Percentiles rank a stretch among this genome's conserved stretches.
phyloP scores from a whole-genome alignment of 202 grass and related monocot genomes.

The Carex arenaria region DNA sequence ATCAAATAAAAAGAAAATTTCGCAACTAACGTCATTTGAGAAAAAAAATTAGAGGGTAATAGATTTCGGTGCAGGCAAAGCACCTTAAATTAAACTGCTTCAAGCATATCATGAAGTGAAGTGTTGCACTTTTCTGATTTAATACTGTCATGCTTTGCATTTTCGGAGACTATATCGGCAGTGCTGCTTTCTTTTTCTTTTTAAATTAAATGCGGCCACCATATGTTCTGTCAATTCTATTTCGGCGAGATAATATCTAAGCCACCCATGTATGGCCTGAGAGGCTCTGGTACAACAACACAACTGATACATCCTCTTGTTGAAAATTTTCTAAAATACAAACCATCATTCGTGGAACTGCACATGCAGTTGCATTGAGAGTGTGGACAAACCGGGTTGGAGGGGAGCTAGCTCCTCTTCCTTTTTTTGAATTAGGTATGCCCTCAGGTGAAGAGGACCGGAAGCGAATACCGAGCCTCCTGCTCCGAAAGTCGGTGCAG shows the following conservation, averaged over 20 bases:
- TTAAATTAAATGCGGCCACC: not conserved
- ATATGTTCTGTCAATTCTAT: constrained; percentile 15
- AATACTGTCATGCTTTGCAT: not conserved
- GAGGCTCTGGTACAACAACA: constrained; percentile 59
- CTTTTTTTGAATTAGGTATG: constrained; percentile 43
- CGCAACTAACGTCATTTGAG: not conserved
- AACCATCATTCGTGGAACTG: constrained; percentile 77
- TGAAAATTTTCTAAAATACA: constrained; percentile 87
- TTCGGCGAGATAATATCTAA: constrained; percentile 40
- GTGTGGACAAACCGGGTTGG: constrained; percentile 77
- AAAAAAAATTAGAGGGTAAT: too few relatives aligned
- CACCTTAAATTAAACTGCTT: not conserved
- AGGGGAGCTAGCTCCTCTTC: constrained; percentile 36
- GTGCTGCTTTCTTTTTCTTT: not conserved
- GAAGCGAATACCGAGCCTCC: constrained; percentile 69
- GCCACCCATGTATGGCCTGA: constrained; percentile 77
- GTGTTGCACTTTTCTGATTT: not conserved
- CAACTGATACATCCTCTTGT: constrained; percentile 50
- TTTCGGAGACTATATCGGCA: not conserved
- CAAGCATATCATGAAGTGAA: not conserved
- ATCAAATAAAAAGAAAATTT: not conserved
- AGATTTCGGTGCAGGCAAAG: not conserved
- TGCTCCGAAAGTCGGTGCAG: constrained; percentile 91
- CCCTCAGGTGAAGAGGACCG: constrained; percentile 43
- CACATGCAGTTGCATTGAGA: constrained; percentile 73